Conservation (phyloP, 345 rosid genomes). For the Pelargonium nanum region DNA sequence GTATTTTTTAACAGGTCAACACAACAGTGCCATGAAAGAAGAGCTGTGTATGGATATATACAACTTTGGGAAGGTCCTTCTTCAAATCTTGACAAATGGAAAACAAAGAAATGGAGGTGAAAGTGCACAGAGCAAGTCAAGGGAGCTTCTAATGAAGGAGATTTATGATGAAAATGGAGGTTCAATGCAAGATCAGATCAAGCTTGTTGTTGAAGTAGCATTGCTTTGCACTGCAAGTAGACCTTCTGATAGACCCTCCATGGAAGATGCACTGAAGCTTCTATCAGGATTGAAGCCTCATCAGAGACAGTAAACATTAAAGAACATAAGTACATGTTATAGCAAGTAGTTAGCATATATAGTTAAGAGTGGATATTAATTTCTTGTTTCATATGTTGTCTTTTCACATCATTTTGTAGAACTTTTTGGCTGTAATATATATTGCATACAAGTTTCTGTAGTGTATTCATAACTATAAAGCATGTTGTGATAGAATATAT, state of each 20-base stretch:
- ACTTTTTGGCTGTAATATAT: no score
- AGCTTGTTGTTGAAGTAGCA: slow-evolving; percentile 53
- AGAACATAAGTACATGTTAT: no score
- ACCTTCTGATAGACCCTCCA: slow-evolving; percentile 44
- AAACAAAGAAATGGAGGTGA: slow-evolving; percentile 33
- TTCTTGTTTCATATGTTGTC: no score
- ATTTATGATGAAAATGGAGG: slow-evolving; percentile 39
- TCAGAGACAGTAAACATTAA: no score
- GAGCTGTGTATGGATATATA: slow-evolving; percentile 49
- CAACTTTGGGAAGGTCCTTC: slow-evolving; percentile 62
- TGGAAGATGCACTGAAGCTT: slow-evolving; percentile 59
- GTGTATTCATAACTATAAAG: no score
- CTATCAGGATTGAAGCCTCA: slow-evolving; percentile 29
- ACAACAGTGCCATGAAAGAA: slow-evolving; percentile 24
- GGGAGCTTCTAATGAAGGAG: slow-evolving; percentile 48
- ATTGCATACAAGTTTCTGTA: no score
- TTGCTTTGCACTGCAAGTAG: slow-evolving; percentile 54
- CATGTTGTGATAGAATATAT: no score
- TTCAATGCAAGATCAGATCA: slow-evolving; percentile 38
- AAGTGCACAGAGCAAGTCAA: slow-evolving; percentile 41
- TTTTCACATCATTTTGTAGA: no score
- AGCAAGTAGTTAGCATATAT: no score
- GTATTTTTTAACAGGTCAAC: slow-evolving; percentile 27
- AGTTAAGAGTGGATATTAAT: no score
- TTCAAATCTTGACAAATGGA: slow-evolving; percentile 66